Evolutionary conservation across 2,329 filamentous ascomycete genomes (phyloP).

Genomic region (Paraconiothyrium sp.): DNA sequence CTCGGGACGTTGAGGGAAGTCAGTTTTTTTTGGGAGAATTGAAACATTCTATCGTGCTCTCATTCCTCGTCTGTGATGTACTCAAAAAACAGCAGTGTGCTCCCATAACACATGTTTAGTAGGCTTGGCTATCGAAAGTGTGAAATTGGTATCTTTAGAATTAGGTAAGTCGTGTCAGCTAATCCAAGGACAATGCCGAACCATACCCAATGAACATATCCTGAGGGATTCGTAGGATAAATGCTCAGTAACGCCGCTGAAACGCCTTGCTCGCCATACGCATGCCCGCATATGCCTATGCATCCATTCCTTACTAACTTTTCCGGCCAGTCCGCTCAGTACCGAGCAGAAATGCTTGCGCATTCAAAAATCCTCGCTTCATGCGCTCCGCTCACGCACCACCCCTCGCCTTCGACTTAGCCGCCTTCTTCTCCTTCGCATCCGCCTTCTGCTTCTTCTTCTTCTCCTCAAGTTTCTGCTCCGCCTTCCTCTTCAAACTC

Average conservation of each 20-base stretch:
- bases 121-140: not conserved
- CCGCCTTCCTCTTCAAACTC: conserved; percentile 88
- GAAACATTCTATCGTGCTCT: too few species aligned
- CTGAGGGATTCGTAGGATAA: not conserved
- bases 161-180: not conserved
- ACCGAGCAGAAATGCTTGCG: not conserved
- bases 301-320: not conserved
- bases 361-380: not conserved
- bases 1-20: too few species aligned
- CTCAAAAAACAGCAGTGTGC: too few species aligned
- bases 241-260: conserved; percentile 6
- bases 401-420: conserved; percentile 85
- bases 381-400: conserved; percentile 50
- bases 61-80: too few species aligned
- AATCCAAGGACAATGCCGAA: not conserved
- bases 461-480: conserved; percentile 89
- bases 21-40: too few species aligned
- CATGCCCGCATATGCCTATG: not conserved
- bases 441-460: conserved; percentile 96
- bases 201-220: not conserved
- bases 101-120: too few species aligned
- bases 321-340: not conserved
- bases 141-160: conserved; percentile 12
- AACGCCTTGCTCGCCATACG: conserved; percentile 9
- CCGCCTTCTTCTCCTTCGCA: conserved; percentile 93